Percentiles rank a stretch among this genome's conserved stretches.
These are phyloP conservation scores for Trichosporon faecale DNA, from an alignment of 1,284 basidiomycete genomes.

Conservation along the genomic window DNA sequence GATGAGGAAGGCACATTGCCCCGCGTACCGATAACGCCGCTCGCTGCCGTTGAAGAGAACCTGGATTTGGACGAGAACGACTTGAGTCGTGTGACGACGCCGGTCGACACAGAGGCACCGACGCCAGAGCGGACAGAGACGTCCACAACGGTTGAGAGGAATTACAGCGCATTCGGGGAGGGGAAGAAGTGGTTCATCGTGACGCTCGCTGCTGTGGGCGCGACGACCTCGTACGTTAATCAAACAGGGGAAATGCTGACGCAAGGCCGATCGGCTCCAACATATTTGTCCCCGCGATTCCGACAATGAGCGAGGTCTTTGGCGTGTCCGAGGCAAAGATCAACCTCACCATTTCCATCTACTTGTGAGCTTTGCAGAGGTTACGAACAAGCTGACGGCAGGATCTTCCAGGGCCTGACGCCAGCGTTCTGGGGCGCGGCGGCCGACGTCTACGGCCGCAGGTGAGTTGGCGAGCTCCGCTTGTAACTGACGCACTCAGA, in stretches of 20 bases:
- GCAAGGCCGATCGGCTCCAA: conserved; percentile 42
- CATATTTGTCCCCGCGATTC: conserved; percentile 46
- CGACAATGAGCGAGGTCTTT: conserved; percentile 35
- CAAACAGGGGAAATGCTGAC: background rate
- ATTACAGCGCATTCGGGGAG: conserved; percentile 36
- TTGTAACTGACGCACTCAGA: conserved; percentile 11
- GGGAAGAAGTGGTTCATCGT: conserved; percentile 43
- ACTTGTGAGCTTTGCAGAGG: conserved; percentile 33
- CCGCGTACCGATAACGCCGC: background rate
- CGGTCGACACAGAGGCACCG: no score
- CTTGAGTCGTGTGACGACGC: background rate
- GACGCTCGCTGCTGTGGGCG: conserved; percentile 34
- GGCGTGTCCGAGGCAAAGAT: conserved; percentile 34
- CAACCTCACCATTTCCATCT: conserved; percentile 44
- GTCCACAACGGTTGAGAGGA: background rate
- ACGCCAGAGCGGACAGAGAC: background rate
- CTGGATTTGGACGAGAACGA: background rate
- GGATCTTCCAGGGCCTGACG: conserved; percentile 42
- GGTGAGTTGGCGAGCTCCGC: background rate
- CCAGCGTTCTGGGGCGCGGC: conserved; percentile 41
- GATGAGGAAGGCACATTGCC: no score
- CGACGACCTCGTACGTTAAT: conserved; percentile 37
- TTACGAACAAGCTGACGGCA: background rate
- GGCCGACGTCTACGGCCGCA: conserved; percentile 38
- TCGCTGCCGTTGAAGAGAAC: background rate